A percentile compares a stretch with the other conserved stretches of the same genome.
These are phyloP conservation scores for Thalassiosira livingstoniorum DNA, from an alignment of 352 stramenopile species.

Conservation along the genomic window DNA sequence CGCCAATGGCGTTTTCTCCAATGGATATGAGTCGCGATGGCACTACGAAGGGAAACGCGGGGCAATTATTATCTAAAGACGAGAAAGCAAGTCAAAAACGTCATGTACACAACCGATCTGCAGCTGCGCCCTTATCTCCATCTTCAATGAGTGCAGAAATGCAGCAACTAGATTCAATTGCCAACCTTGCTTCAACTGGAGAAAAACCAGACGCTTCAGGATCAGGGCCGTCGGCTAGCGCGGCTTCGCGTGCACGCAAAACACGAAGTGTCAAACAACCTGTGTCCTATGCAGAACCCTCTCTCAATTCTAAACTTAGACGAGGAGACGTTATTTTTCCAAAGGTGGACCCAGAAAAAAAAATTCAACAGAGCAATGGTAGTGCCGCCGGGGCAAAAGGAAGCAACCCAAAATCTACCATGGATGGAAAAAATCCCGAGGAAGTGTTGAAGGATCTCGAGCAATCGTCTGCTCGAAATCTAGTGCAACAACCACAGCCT, in stretches of 20 bases:
- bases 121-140: constrained; percentile 36
- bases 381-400: background rate
- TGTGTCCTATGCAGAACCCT: constrained; percentile 74
- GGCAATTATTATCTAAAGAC: background rate
- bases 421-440: background rate
- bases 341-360: constrained; percentile 50
- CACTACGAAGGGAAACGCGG: background rate
- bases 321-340: constrained; percentile 72
- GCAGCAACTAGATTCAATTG: constrained; percentile 59
- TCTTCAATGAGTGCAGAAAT: constrained; percentile 59
- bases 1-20: constrained; percentile 17
- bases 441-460: constrained; percentile 28
- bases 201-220: background rate
- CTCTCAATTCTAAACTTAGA: constrained; percentile 70
- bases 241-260: constrained; percentile 8
- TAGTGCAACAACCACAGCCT: too few species aligned
- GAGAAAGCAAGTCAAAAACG: background rate
- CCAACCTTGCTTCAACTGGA: constrained; percentile 19
- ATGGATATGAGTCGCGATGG: background rate
- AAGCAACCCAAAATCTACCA: background rate
- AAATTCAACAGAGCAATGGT: constrained; percentile 26
- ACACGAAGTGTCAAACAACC: constrained; percentile 66
- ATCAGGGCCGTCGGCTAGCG: too few species aligned
- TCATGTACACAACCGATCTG: constrained; percentile 14
- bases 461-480: too few species aligned